Percentiles rank a stretch among this genome's conserved stretches.
Evolutionary conservation across 1,284 basidiomycete species (phyloP).

Genomic region (Trichosporon asahii): DNA sequence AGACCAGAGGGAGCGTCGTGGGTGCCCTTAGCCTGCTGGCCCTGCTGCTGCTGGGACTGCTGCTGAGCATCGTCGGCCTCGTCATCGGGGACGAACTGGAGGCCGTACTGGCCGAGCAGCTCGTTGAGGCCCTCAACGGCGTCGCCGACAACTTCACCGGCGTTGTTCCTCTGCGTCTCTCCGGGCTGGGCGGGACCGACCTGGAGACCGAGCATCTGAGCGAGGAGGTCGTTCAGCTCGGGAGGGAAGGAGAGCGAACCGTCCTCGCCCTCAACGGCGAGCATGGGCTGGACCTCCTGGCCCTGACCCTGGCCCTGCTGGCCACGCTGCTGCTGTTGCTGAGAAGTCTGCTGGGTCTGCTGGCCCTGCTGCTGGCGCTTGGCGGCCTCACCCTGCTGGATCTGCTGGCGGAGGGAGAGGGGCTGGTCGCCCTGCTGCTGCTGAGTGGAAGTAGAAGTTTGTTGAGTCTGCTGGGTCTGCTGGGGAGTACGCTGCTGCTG

Average conservation of each 20-base stretch:
- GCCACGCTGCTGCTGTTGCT: background rate
- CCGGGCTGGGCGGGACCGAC: slow-evolving; percentile 30
- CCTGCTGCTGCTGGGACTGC: background rate
- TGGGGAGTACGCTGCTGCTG: slow-evolving; percentile 8
- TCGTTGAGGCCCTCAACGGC: slow-evolving; percentile 40
- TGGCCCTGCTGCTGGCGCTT: background rate
- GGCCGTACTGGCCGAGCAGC: slow-evolving; percentile 42
- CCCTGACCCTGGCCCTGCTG: background rate
- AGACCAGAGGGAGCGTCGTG: slow-evolving; percentile 28
- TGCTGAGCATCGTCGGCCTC: slow-evolving; percentile 21
- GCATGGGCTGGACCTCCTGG: background rate
- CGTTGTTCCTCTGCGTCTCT: slow-evolving; percentile 11
- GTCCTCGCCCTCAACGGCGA: slow-evolving; percentile 3
- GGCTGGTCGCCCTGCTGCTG: background rate
- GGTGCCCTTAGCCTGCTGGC: slow-evolving; percentile 25
- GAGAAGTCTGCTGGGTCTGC: background rate
- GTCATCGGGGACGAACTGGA: slow-evolving; percentile 42
- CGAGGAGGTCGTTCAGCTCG: slow-evolving; percentile 44
- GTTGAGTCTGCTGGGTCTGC: slow-evolving; percentile 8
- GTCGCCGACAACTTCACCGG: slow-evolving; percentile 23
- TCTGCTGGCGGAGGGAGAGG: background rate
- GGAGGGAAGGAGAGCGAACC: slow-evolving; percentile 26
- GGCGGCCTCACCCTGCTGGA: slow-evolving; percentile 5
- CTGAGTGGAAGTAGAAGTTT: background rate
- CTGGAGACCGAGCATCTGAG: slow-evolving; percentile 41